Percentiles rank a stretch among this genome's conserved stretches.
These are phyloP conservation scores for Cucumis hystrix DNA, from an alignment of 306 rosid species.

Conservation along the genomic window DNA sequence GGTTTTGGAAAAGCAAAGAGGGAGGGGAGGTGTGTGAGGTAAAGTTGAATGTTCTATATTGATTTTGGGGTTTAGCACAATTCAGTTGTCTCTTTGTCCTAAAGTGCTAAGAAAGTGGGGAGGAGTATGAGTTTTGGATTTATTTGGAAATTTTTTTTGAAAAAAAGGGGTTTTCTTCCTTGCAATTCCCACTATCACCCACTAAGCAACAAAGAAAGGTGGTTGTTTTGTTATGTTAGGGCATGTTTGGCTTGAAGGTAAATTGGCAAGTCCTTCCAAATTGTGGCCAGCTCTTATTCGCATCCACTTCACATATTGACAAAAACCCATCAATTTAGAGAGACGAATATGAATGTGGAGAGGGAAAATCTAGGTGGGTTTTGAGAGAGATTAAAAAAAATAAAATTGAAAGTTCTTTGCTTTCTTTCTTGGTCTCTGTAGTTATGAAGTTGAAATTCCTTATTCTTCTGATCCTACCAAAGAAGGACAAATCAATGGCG, in stretches of 20 bases:
- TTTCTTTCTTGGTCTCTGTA: constrained; percentile 2
- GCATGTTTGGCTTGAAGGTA: constrained; percentile 27
- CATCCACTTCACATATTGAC: constrained; percentile 26
- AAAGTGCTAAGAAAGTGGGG: not conserved
- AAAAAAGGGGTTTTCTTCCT: not conserved
- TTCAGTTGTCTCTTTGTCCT: not conserved
- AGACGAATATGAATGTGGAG: not conserved
- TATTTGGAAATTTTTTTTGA: not conserved
- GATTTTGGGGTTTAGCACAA: not conserved
- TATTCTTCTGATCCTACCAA: constrained; percentile 20
- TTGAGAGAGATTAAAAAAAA: not conserved
- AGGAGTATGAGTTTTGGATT: not conserved
- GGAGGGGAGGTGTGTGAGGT: not conserved
- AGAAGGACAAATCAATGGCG: constrained; percentile 21
- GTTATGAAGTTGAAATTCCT: constrained; percentile 29
- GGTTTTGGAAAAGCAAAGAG: not conserved
- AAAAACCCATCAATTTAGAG: not conserved
- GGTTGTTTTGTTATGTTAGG: constrained; percentile 26
- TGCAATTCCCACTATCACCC: constrained; percentile 25
- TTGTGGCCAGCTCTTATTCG: constrained; percentile 38
- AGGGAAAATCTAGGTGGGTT: constrained; percentile 1
- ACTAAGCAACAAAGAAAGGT: constrained; percentile 20
- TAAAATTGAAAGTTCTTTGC: not conserved
- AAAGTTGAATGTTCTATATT: not conserved
- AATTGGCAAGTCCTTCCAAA: constrained; percentile 13